Base-by-base conservation (phyloP, 208 protist genomes). In the Leishmania tarentolae region DNA sequence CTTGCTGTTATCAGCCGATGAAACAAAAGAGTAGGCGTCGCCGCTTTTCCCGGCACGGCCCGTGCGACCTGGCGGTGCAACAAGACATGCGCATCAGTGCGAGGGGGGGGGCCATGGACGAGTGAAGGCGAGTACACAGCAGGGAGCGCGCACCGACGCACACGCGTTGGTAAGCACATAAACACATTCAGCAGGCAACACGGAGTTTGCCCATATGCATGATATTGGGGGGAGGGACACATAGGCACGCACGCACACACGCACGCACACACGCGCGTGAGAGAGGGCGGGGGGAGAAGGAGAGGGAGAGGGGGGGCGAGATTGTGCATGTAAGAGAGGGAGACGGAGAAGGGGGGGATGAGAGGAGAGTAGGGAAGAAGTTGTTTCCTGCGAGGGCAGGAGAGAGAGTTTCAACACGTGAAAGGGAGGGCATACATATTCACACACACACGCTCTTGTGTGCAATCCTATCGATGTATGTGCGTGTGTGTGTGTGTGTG, bases 11-110 rank as follows among this genome's bases (percentile, higher is more conserved):
- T 95, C 93, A 6, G 77, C 82, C 24, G 78, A 78, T 85, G 90
- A 92, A 3, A 98, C 89, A 77, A 98, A 95, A 44, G 94, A 94
- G 85, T 97, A 96, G 17, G 95, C 92, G 83, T 97, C 93, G 59
- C 95, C 95, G 47, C 84, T 70, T 70, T 97, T 92, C 47, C 95
- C 95, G 44, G 95, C 95, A 86, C 95, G 91, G 73, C 95, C 95
- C 31, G 95, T 98, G 83, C 95, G 93, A 71, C 95, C 94, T 96
- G 79, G 85, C 59, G 1, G 68, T 1, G 40, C 24, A 15, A 24
- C 0, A 15, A 42, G 15, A 52, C 42, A 50, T 9, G n/a, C 13
- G 47, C 24, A 72, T n/a, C 56, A 24, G 11, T n/a, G n/a, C 56
- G 50, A 80, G 8, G 80, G 31, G 70, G 24, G 8, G 80, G 31